phyloP scores from a whole-genome alignment of 345 rosid genomes.

The sweet orange (Citrus sinensis) region DNA sequence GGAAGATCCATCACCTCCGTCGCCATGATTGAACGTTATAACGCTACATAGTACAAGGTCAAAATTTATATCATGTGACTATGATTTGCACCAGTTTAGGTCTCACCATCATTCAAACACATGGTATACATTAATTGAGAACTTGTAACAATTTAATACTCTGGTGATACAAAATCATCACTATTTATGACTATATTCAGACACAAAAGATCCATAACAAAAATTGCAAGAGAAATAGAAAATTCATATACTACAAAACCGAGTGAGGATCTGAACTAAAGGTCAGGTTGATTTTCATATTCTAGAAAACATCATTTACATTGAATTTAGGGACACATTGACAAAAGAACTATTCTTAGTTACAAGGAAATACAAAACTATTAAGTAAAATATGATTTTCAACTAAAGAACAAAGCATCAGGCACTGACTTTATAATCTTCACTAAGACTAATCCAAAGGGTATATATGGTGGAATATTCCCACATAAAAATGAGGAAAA shows the following conservation, averaged over 20 bases:
- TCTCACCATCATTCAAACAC: not conserved
- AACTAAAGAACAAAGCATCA: slow-evolving; percentile 21
- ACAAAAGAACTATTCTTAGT: not conserved
- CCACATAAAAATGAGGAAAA: slow-evolving; percentile 11
- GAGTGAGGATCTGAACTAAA: not conserved
- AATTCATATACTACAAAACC: not conserved
- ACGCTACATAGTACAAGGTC: no score
- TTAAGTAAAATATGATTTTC: not conserved
- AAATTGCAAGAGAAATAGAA: not conserved
- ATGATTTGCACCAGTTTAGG: not conserved
- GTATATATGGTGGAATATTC: slow-evolving; percentile 44
- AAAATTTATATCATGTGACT: not conserved
- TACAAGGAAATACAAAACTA: not conserved
- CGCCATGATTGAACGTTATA: no score
- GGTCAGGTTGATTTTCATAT: not conserved
- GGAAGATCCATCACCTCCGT: not conserved
- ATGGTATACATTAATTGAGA: not conserved
- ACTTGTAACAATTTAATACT: not conserved
- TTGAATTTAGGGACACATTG: not conserved
- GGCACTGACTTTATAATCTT: slow-evolving; percentile 27
- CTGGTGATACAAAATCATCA: not conserved
- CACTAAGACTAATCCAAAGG: slow-evolving; percentile 21
- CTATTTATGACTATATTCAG: not conserved
- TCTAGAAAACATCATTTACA: not conserved
- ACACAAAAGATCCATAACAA: not conserved